Base-by-base conservation (phyloP, 768 basidiomycete genomes). In the Tricholoma terreum region DNA sequence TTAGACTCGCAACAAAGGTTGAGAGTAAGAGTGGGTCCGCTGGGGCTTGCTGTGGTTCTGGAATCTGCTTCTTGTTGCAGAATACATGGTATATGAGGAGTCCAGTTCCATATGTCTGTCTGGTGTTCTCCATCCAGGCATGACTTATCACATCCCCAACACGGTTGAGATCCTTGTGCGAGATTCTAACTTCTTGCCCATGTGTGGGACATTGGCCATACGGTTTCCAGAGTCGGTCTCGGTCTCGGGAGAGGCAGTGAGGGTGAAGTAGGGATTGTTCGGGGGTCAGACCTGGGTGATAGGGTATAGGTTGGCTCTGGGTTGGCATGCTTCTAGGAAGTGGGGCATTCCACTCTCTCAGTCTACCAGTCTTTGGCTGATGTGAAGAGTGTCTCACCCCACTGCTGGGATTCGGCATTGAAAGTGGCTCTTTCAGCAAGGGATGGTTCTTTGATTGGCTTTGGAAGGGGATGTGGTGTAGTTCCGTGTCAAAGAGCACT, bases 1-100 rank as follows among this genome's bases (percentile, higher is more conserved):
- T 70, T 0, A 69, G 56, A 1, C 17, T 60, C 0, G 75, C 45
- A 0, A 77, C 55, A 27, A 76, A 79, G 0, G 66, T 30, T 10
- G 61, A 24, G 0, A 82, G 24, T 0, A 80, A 52, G 0, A 36
- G 33, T 2, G 49, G 53, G 1, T 22, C 50, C 0, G 64, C 68
- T 0, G 77, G 79, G 0, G 67, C 67, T 1, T 72, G 50, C 9
- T 69, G 46, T 0, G 17, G 4, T 46, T 83, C 78, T 1, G 71
- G 52, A 1, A 79, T 63, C 1, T 24, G 19, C 3, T 58, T 54
- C 0, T 34, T 7, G 56, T 77, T 74, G 50, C 79, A 80, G 50
- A 71, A 80, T 0, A 73, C 61, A 22, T 81, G 80, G 42, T 48
- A 82, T 0, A 65, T 55, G 0, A 78, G 63, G 0, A 82, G 64